phyloP scores from a whole-genome alignment of 139 green algal genomes.

The Chlorella sp. region DNA sequence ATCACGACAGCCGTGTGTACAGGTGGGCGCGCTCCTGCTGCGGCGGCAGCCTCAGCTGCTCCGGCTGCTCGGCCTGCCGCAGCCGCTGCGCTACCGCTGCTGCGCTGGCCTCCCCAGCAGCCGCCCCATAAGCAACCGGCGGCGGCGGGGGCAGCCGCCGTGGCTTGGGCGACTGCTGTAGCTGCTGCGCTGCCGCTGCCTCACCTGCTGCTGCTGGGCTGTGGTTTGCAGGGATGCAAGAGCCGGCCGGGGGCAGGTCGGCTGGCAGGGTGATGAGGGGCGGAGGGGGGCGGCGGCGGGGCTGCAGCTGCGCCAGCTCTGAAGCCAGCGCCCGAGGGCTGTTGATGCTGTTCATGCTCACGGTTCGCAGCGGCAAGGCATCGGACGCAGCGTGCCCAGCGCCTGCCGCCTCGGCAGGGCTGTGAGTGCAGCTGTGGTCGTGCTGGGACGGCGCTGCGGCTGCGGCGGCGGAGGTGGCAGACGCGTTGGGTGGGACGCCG shows the following conservation, averaged over 20 bases:
- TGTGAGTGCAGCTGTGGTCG: too few species aligned
- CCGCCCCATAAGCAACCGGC: background rate
- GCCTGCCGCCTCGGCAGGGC: background rate
- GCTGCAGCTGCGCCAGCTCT: background rate
- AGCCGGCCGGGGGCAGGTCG: too few species aligned
- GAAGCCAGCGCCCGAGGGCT: background rate
- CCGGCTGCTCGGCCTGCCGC: background rate
- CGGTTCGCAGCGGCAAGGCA: background rate
- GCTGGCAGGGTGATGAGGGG: background rate
- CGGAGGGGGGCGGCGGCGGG: background rate
- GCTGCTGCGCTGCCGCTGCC: background rate
- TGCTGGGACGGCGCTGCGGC: too few species aligned
- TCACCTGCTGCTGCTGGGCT: background rate
- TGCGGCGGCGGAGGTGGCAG: too few species aligned
- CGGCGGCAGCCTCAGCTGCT: background rate
- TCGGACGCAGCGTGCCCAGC: background rate
- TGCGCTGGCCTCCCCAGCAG: background rate
- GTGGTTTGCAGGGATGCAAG: background rate
- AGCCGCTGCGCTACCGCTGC: background rate
- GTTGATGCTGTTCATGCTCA: background rate
- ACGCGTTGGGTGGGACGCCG: background rate
- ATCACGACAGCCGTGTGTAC: background rate
- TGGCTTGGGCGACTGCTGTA: too few species aligned
- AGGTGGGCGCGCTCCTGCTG: background rate
- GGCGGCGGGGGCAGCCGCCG: too few species aligned